phyloP scores from a whole-genome alignment of 2,329 filamentous ascomycete genomes.

The Neonectria punicea region DNA sequence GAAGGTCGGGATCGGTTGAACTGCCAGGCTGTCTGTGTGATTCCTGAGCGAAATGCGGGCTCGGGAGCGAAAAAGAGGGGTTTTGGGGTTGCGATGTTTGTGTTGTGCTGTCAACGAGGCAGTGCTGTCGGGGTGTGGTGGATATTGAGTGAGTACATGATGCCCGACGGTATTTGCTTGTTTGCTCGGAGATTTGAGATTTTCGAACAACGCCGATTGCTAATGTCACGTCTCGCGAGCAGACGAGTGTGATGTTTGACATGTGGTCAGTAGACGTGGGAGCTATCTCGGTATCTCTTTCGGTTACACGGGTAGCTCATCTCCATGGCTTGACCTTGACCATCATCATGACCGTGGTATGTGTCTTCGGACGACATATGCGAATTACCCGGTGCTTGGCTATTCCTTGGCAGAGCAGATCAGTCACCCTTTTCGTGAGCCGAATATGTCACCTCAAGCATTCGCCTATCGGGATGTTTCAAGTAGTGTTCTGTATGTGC shows the following conservation, averaged over 20 bases:
- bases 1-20: background rate
- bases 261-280: background rate
- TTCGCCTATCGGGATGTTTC: background rate
- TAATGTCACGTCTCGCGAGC: background rate
- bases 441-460: too few relatives aligned
- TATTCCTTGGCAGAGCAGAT: background rate
- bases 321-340: background rate
- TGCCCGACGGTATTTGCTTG: background rate
- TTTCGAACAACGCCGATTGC: background rate
- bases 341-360: background rate
- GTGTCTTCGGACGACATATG: background rate
- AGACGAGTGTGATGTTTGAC: background rate
- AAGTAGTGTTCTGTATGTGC: background rate
- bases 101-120: constrained; percentile 9
- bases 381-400: background rate
- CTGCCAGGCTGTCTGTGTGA: background rate
- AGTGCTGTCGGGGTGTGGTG: constrained; percentile 18
- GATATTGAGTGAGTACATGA: background rate
- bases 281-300: background rate
- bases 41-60: constrained; percentile 7
- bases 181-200: background rate
- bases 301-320: background rate
- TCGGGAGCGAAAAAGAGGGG: constrained; percentile 7
- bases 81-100: constrained; percentile 1
- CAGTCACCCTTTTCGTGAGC: background rate